Conservation (phyloP, 169 alveolate genomes). For the Plasmodium gaboni region DNA sequence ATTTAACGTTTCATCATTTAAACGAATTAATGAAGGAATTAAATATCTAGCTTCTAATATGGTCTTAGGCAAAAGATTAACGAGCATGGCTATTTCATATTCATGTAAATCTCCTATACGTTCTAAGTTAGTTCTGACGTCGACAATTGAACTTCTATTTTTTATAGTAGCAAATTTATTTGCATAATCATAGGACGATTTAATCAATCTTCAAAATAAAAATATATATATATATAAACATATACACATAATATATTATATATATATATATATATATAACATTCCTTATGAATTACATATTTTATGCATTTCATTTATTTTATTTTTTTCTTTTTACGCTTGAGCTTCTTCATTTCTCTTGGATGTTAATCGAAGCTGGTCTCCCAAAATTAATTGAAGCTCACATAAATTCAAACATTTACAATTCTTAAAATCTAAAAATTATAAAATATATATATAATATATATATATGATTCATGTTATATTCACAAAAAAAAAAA, state of each 20-base stretch:
- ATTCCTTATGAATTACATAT: not conserved
- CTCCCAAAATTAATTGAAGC: slow-evolving; percentile 85
- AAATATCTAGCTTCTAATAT: slow-evolving; percentile 90
- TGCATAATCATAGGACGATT: slow-evolving; percentile 83
- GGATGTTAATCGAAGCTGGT: slow-evolving; percentile 83
- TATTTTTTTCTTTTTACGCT: slow-evolving; percentile 74
- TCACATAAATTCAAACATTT: slow-evolving; percentile 86
- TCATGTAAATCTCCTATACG: slow-evolving; percentile 90
- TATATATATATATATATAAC: slow-evolving; percentile 2
- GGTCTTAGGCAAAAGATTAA: slow-evolving; percentile 90
- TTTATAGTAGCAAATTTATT: slow-evolving; percentile 83
- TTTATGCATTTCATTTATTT: not conserved
- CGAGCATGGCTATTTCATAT: slow-evolving; percentile 91
- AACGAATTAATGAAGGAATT: slow-evolving; percentile 80
- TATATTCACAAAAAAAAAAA: not conserved
- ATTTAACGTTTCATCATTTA: slow-evolving; percentile 74
- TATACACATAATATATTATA: not conserved
- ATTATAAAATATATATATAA: not conserved
- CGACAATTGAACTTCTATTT: slow-evolving; percentile 83
- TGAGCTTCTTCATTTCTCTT: slow-evolving; percentile 85
- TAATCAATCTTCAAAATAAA: slow-evolving; percentile 73
- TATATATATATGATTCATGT: not conserved
- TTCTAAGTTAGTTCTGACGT: slow-evolving; percentile 88
- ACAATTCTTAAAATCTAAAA: slow-evolving; percentile 79
- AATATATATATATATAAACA: too few species aligned